phyloP scores from a whole-genome alignment of 2,329 filamentous ascomycete species.

The Boeremia lycopersici region DNA sequence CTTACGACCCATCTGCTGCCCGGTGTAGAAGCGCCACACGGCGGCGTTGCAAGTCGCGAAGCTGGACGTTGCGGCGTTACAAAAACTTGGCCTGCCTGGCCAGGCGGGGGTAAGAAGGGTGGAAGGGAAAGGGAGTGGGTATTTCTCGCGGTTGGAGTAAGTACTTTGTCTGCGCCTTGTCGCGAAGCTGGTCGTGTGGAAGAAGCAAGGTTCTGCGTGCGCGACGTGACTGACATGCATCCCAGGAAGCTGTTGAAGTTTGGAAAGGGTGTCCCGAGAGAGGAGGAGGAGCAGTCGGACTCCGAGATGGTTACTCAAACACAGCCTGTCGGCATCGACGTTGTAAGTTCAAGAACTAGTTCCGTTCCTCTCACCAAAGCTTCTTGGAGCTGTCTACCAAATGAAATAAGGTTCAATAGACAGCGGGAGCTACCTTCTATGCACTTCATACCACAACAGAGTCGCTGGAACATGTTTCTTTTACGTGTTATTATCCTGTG shows the following conservation, averaged over 20 bases:
- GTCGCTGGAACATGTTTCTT: too few relatives aligned
- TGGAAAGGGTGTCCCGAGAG: constrained; percentile 1
- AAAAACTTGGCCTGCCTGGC: constrained; percentile 2
- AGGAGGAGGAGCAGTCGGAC: constrained; percentile 1
- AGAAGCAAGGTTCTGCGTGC: neutral
- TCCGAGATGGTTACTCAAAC: neutral
- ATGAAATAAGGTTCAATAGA: neutral
- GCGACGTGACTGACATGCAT: neutral
- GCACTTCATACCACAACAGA: too few relatives aligned
- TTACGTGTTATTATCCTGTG: too few relatives aligned
- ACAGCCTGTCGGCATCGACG: constrained; percentile 15
- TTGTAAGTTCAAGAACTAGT: constrained; percentile 16
- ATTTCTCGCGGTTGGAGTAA: constrained; percentile 11
- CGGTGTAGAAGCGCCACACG: neutral
- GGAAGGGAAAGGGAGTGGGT: constrained; percentile 11
- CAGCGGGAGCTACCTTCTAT: too few relatives aligned
- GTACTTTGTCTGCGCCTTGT: neutral
- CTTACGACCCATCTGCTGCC: neutral
- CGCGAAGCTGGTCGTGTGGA: neutral
- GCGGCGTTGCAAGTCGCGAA: neutral
- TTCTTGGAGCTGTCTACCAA: neutral
- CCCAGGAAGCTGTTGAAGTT: constrained; percentile 10
- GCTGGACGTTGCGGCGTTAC: constrained; percentile 4
- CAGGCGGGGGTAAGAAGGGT: neutral
- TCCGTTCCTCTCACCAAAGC: neutral